Evolutionary conservation across 2,329 filamentous ascomycete species (phyloP).

Genomic region (Fonsecaea monophora): DNA sequence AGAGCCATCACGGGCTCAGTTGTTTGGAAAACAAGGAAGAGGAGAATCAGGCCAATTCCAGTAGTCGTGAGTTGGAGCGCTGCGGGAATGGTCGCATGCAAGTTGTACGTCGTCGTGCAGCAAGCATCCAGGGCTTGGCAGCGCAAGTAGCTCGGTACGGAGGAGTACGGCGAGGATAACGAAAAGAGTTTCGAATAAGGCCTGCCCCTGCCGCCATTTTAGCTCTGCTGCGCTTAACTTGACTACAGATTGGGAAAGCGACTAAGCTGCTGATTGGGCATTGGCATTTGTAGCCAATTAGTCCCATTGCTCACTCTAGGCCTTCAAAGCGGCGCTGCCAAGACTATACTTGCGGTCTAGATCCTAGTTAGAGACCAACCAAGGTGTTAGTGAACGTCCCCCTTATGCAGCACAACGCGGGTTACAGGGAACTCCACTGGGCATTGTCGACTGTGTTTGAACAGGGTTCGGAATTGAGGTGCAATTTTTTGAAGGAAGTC

Average conservation of each 20-base stretch:
- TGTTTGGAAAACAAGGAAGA: constrained; percentile 1
- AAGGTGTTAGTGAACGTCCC: no score
- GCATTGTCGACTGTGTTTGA: no score
- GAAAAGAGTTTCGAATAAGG: not conserved
- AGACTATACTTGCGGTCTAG: no score
- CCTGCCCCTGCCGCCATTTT: not conserved
- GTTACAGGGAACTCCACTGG: no score
- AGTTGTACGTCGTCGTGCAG: not conserved
- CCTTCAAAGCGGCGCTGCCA: no score
- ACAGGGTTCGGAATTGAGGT: no score
- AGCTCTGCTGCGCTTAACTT: not conserved
- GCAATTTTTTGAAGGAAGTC: no score
- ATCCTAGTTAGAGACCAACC: no score
- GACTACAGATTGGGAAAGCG: not conserved
- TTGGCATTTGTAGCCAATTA: no score
- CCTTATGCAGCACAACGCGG: no score
- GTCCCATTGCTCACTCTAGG: no score
- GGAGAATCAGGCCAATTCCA: not conserved
- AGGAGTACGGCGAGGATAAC: not conserved
- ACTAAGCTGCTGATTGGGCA: no score
- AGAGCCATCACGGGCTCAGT: constrained; percentile 2
- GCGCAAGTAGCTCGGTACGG: not conserved
- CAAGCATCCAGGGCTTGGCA: not conserved
- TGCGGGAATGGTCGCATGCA: not conserved
- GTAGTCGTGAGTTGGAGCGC: not conserved